phyloP scores from a whole-genome alignment of 192 early-diverging fungal genomes.

The Funneliformis mosseae region DNA sequence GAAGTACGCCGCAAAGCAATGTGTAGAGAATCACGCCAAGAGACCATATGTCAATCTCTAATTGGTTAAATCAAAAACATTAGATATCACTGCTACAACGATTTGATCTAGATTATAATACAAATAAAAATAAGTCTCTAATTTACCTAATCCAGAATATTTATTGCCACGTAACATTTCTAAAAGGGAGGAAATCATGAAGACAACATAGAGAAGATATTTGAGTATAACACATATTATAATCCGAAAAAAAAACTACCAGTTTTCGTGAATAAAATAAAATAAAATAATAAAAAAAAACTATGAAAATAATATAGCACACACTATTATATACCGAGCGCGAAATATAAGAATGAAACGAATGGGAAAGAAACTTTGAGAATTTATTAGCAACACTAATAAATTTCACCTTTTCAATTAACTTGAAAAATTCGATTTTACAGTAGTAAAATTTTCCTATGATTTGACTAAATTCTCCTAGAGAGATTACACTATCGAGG shows the following conservation, averaged over 20 bases:
- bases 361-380: background rate
- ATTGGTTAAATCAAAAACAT: background rate
- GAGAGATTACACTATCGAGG: background rate
- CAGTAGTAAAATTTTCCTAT: background rate
- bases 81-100: background rate
- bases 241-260: background rate
- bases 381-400: background rate
- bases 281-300: constrained; percentile 17
- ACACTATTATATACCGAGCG: background rate
- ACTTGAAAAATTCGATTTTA: background rate
- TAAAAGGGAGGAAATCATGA: constrained; percentile 22
- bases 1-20: constrained; percentile 75
- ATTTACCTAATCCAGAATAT: constrained; percentile 73
- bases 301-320: background rate
- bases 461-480: background rate
- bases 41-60: constrained; percentile 91
- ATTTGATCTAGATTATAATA: background rate
- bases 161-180: constrained; percentile 77
- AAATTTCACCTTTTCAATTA: background rate
- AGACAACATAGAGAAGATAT: background rate
- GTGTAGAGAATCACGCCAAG: constrained; percentile 93
- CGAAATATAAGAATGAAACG: background rate
- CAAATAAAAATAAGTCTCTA: background rate
- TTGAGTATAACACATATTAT: background rate
- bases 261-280: background rate